Evolutionary conservation across 106 monocot species (phyloP), one percentile per base, ranked within the genome.

Genomic region (Narthecium ossifragum): DNA sequence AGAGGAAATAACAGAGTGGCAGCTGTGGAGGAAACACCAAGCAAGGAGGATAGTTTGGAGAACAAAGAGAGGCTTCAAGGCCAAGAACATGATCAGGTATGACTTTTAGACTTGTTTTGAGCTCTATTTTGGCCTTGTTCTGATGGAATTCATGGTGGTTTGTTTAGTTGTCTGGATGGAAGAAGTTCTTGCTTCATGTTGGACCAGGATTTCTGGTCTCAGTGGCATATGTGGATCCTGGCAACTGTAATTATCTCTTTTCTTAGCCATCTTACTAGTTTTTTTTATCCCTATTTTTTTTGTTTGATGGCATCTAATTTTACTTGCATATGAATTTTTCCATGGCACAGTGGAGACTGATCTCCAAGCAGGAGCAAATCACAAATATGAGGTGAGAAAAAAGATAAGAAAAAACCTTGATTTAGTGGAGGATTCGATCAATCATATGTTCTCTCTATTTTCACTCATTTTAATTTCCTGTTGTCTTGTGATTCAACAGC

Each of bases 181-280:
- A 59, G 66, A 72, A 73, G 56, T 88, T 93, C 33, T 26, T 88
- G 41, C 79, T 57, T 1, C 80, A 93, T 61, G 62, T 93, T 46
- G 93, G 93, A 23, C 92, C 92, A 6, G 92, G 92, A 2, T 92
- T 92, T 63, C 77, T 92, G 30, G 80, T 92, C 2, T 87, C 87
- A 23, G 20, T 92, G 72, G 92, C 87, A 12, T 92, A 87, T 63
- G 80, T 92, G 54, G 92, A 92, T 58, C 92, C 92, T 31, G 87
- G 87, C 47, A 85, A 85, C 58, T 66, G 84, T 84, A 72, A 67
- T 22, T 58, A 30, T 30, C 20, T 61, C 40, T 31, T 20, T 13
- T 11, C 15, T 41, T 37, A 46, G 0, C 8, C 3, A 12, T n/a
- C 23, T 26, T 30, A 5, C 11, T 63, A 51, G n/a, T 14, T 29